Evolutionary conservation across 2,329 filamentous ascomycete genomes (phyloP), one percentile per base, ranked within the genome.

Genomic region (Pseudocercospora eumusae): DNA sequence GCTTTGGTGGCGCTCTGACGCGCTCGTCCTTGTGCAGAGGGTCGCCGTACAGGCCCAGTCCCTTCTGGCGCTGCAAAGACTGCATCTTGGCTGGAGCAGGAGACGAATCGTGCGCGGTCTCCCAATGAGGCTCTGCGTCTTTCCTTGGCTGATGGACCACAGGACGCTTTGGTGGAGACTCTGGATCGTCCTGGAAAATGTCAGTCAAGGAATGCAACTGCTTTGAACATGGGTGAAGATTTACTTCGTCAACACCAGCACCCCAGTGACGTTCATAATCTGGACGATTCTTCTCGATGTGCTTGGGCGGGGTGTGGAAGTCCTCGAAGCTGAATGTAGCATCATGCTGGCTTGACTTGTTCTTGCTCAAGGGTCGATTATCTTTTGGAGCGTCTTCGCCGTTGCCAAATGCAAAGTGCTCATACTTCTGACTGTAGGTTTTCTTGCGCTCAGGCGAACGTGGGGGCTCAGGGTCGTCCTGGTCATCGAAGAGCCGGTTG

Each of bases 271-370:
- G 88, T 63, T 88, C 83, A 64, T 95, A 87, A 72, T 92, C 86
- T 42, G 83, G 80, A 63, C 87, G 84, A 57, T 84, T 75, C 75
- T 88, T 90, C 50, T 82, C 79, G 4, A 84, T 82, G 53, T 85
- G 81, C 81, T 96, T 96, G 67, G 88, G 84, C 0, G 93, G 93
- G 0, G 93, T 96, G 15, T 81, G 80, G 70, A 96, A 96, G 77
- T 96, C 92, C 64, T 91, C 86, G 76, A 98, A 98, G 54, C 87
- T 86, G 92, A 93, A 97, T 65, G 91, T 88, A 66, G 87, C 87
- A 62, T 83, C 80, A 57, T 82, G 75, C 20, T 81, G 72, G 71
- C 69, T 60, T 73, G 73, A 50, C 68, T 69, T 33, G 53, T 64
- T 62, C 70, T 72, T 64, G 73, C 73, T 64, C 70, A 71, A 42